phyloP scores from a whole-genome alignment of 441 rosid genomes.

The Mallotus repandus region DNA sequence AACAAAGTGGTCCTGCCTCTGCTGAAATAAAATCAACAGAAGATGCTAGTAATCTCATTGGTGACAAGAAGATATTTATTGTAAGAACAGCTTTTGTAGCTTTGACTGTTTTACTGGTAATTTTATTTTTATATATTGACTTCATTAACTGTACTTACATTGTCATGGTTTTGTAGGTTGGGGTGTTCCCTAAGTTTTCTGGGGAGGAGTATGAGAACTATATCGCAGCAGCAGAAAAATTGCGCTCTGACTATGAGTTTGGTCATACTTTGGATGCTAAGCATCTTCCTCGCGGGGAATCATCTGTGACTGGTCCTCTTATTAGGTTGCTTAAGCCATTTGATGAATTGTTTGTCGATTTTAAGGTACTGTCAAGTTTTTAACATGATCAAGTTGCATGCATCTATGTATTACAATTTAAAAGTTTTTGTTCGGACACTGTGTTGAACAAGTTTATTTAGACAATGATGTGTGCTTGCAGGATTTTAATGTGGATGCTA shows the following conservation, averaged over 20 bases:
- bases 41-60: constrained; percentile 52
- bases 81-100: constrained; percentile 41
- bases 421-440: not conserved
- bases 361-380: constrained; percentile 50
- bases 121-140: not conserved
- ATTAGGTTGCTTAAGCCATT: constrained; percentile 97
- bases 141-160: not conserved
- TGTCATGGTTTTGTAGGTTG: constrained; percentile 55
- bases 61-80: constrained; percentile 63
- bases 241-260: constrained; percentile 86
- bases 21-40: constrained; percentile 69
- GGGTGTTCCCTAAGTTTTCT: constrained; percentile 81
- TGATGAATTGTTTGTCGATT: constrained; percentile 83
- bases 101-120: not conserved
- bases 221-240: constrained; percentile 65
- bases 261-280: constrained; percentile 84
- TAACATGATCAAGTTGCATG: constrained; percentile 1
- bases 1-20: constrained; percentile 95
- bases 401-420: not conserved
- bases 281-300: constrained; percentile 87
- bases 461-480: constrained; percentile 37
- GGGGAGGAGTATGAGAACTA: constrained; percentile 82
- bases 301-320: constrained; percentile 73
- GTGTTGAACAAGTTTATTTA: constrained; percentile 6
- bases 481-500: constrained; percentile 65